Evolutionary conservation across 2,329 filamentous ascomycete species (phyloP).

Genomic region (Aspergillus versicolor): DNA sequence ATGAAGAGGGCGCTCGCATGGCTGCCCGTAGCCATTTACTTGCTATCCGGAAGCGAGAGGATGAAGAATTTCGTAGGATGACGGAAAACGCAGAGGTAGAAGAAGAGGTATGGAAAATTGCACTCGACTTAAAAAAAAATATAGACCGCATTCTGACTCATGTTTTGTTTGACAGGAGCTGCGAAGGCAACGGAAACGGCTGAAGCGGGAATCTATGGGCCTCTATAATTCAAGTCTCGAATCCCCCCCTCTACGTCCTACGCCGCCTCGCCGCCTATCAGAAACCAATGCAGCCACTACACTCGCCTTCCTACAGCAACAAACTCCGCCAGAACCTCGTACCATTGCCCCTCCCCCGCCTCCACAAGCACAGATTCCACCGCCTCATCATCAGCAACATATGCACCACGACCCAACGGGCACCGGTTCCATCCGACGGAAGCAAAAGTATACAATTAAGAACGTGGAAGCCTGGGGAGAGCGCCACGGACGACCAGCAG

Average conservation of each 20-base stretch:
- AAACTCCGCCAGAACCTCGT: slow-evolving; percentile 40
- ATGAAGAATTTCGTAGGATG: slow-evolving; percentile 42
- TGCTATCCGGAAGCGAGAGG: slow-evolving; percentile 39
- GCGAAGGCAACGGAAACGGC: slow-evolving; percentile 38
- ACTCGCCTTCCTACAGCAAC: slow-evolving; percentile 43
- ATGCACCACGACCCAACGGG: slow-evolving; percentile 29
- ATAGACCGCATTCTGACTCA: not conserved
- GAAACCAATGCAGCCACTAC: slow-evolving; percentile 43
- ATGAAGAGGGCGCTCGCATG: slow-evolving; percentile 40
- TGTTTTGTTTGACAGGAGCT: slow-evolving; percentile 29
- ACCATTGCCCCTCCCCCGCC: slow-evolving; percentile 24
- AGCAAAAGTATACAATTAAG: slow-evolving; percentile 45
- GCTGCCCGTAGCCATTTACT: slow-evolving; percentile 38
- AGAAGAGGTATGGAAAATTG: slow-evolving; percentile 36
- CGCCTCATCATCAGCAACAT: slow-evolving; percentile 24
- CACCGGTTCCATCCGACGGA: slow-evolving; percentile 33
- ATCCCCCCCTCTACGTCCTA: slow-evolving; percentile 38
- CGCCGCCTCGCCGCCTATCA: slow-evolving; percentile 39
- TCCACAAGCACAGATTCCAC: slow-evolving; percentile 19
- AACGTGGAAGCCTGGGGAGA: slow-evolving; percentile 44
- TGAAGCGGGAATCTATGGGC: slow-evolving; percentile 44
- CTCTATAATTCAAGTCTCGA: slow-evolving; percentile 33
- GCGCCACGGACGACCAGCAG: slow-evolving; percentile 41
- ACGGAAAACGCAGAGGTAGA: slow-evolving; percentile 40
- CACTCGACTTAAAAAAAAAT: not conserved